These are phyloP conservation scores for Colletotrichum sp. DNA, from an alignment of 2,329 filamentous ascomycete species.

Conservation along the genomic window DNA sequence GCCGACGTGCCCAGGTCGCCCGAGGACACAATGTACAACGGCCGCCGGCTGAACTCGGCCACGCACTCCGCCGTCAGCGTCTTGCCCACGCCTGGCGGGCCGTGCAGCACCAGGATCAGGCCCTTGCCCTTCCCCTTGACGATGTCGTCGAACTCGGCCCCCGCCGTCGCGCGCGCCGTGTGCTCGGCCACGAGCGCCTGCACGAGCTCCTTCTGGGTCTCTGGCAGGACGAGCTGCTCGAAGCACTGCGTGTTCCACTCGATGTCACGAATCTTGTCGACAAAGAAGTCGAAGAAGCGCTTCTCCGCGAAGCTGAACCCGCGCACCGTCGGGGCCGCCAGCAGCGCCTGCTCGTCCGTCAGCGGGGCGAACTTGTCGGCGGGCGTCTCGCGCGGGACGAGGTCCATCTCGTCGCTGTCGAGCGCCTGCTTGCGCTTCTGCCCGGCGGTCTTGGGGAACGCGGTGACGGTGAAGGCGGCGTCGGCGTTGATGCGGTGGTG, in stretches of 20 bases:
- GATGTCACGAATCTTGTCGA: slow-evolving; percentile 50
- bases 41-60: slow-evolving; percentile 52
- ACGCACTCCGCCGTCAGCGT: slow-evolving; percentile 55
- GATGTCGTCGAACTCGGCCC: slow-evolving; percentile 60
- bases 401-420: slow-evolving; percentile 24
- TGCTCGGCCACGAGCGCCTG: slow-evolving; percentile 66
- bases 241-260: slow-evolving; percentile 55
- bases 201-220: slow-evolving; percentile 55
- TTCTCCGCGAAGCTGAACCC: slow-evolving; percentile 55
- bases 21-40: slow-evolving; percentile 58
- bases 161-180: slow-evolving; percentile 55
- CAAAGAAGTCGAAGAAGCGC: slow-evolving; percentile 53
- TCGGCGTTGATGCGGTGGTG: slow-evolving; percentile 87
- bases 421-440: slow-evolving; percentile 20
- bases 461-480: slow-evolving; percentile 62
- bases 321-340: slow-evolving; percentile 50
- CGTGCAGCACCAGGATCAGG: slow-evolving; percentile 53
- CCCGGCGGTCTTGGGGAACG: slow-evolving; percentile 19
- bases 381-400: slow-evolving; percentile 23
- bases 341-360: slow-evolving; percentile 42
- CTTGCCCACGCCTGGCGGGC: slow-evolving; percentile 55
- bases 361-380: slow-evolving; percentile 24
- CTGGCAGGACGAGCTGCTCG: slow-evolving; percentile 50
- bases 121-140: slow-evolving; percentile 48
- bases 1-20: slow-evolving; percentile 75